Evolutionary conservation across 306 rosid species (phyloP), one percentile per base, ranked within the genome.

Genomic region (Dalbergia cultrata): DNA sequence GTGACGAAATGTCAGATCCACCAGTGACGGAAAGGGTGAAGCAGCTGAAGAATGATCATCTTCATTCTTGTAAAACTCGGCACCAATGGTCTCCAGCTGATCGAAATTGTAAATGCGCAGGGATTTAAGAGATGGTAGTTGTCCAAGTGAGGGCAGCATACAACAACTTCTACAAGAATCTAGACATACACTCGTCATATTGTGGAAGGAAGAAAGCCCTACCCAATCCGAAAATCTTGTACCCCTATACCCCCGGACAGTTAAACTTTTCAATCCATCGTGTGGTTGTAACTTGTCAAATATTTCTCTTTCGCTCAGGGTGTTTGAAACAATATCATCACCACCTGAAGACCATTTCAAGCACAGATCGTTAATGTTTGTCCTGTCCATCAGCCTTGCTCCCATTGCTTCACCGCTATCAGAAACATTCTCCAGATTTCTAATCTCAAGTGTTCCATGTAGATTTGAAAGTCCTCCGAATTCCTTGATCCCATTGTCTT

Each of bases 1-100:
- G 1, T 2, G 0, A 0, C 0, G 0, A 10, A 81, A 50, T 2
- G 0, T 0, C 21, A 80, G 60, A 10, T 5, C 0, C 18, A 11
- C 39, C 3, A 80, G 18, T 16, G 75, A 65, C 6, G 61, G 52
- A 67, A 81, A 81, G 0, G 84, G 75, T 26, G 44, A 33, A 1
- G 4, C 22, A 4, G 18, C 31, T 13, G 8, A 74, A 22, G 39
- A 13, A 58, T 13, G 22, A 19, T 21, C 54, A 4, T 13, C 57
- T 26, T 34, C 63, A 5, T 5, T 74, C 41, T 74, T 59, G 44
- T 57, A 74, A 19, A 74, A 59, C 52, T n/a, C n/a, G n/a, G n/a
- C n/a, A n/a, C n/a, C n/a, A n/a, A n/a, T n/a, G n/a, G n/a, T n/a
- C n/a, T n/a, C 58, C 78, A 1, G n/a, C n/a, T 0, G 9, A 7